These are phyloP conservation scores for Eucalyptus curtisii DNA, from an alignment of 345 rosid species.

Conservation along the genomic window DNA sequence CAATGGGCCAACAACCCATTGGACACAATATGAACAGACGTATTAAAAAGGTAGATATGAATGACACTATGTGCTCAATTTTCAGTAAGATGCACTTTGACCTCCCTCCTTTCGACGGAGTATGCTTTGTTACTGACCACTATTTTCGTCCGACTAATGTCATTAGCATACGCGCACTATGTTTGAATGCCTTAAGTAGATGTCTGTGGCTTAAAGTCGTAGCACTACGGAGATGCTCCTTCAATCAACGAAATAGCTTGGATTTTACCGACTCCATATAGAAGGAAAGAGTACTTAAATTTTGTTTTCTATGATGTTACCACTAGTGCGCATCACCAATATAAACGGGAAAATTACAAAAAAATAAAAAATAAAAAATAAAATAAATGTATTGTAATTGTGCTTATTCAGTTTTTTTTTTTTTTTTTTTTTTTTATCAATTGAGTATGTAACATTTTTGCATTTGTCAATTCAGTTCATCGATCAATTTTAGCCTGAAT, in stretches of 20 bases:
- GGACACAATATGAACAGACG: neutral
- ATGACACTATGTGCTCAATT: neutral
- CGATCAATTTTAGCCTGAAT: no score
- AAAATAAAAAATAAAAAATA: no score
- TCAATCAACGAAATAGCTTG: neutral
- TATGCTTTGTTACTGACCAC: neutral
- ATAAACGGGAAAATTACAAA: no score
- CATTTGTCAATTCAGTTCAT: neutral
- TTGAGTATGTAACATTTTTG: no score
- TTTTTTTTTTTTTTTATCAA: no score
- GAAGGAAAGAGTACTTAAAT: neutral
- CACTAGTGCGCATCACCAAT: neutral
- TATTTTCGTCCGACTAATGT: neutral
- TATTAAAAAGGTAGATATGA: neutral
- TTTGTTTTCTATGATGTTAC: neutral
- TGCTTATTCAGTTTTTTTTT: rapidly evolving
- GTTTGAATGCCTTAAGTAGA: neutral
- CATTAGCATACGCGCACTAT: neutral
- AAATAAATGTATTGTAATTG: no score
- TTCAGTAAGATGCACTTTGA: neutral
- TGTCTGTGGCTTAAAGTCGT: neutral
- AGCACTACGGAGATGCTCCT: neutral
- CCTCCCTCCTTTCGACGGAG: neutral
- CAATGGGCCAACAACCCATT: neutral
- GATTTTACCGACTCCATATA: neutral